Conservation (phyloP, 305 asterid species). For the Fraxinus angustifolia region DNA sequence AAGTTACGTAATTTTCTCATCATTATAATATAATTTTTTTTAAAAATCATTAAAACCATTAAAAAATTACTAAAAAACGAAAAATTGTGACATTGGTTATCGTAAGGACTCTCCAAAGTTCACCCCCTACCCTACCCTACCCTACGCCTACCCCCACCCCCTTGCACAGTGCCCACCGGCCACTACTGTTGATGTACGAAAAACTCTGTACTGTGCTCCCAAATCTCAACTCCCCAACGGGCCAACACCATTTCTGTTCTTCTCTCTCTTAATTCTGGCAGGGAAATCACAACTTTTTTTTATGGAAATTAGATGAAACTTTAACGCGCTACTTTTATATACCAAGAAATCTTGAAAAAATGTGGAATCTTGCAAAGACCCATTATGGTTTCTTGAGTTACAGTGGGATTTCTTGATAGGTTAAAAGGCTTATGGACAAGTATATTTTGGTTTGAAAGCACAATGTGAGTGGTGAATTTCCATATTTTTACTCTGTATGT, state of each 20-base stretch:
- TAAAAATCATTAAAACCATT: not conserved
- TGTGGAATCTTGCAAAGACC: slow-evolving; percentile 32
- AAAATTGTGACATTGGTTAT: slow-evolving; percentile 29
- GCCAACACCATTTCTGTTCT: slow-evolving; percentile 12
- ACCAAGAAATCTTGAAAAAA: slow-evolving; percentile 27
- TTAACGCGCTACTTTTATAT: not conserved
- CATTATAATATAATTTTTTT: not conserved
- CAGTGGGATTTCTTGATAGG: slow-evolving; percentile 42
- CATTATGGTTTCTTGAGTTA: slow-evolving; percentile 32
- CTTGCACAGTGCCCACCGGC: slow-evolving; percentile 8
- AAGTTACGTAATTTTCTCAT: not conserved
- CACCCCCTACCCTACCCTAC: slow-evolving; percentile 13
- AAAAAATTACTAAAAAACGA: not conserved
- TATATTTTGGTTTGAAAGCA: slow-evolving; percentile 22
- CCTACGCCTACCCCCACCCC: not conserved
- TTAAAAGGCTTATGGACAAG: slow-evolving; percentile 25
- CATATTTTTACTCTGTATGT: slow-evolving; percentile 16
- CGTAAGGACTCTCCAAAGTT: slow-evolving; percentile 47
- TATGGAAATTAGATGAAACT: slow-evolving; percentile 9
- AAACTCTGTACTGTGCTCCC: slow-evolving; percentile 33
- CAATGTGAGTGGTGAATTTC: slow-evolving; percentile 56
- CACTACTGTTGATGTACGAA: slow-evolving; percentile 32
- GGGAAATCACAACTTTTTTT: slow-evolving; percentile 21
- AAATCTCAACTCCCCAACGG: slow-evolving; percentile 34
- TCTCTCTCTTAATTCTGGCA: slow-evolving; percentile 24